Evolutionary conservation across 495 filamentous ascomycete genomes (phyloP).

Genomic region (Hypomontagnella monticulosa): DNA sequence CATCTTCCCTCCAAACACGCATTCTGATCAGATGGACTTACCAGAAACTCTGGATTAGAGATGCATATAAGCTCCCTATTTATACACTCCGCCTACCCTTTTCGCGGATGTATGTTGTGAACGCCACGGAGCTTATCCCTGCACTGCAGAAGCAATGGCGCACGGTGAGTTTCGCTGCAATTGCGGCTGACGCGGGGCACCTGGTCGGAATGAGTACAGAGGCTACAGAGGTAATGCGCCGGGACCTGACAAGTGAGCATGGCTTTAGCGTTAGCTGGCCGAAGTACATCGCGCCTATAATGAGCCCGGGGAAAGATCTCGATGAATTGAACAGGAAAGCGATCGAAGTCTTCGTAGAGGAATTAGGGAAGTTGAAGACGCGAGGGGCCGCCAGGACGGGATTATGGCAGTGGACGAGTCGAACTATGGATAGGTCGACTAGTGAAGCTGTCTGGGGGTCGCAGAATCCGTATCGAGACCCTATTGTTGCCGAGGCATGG

Average conservation of each 20-base stretch:
- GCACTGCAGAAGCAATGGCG: background rate
- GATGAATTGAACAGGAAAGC: background rate
- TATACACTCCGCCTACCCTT: background rate
- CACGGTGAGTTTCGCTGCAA: background rate
- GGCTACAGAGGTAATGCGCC: no score
- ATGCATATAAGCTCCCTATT: slow-evolving; percentile 18
- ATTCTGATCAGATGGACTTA: background rate
- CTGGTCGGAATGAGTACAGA: background rate
- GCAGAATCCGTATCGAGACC: slow-evolving; percentile 3
- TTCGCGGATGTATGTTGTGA: background rate
- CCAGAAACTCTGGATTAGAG: slow-evolving; percentile 12
- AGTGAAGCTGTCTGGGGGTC: background rate
- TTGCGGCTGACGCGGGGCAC: background rate
- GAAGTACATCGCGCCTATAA: no score
- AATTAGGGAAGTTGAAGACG: background rate
- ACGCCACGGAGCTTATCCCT: background rate
- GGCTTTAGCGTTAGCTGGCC: no score
- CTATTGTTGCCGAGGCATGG: background rate
- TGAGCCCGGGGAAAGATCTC: background rate
- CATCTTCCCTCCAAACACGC: background rate
- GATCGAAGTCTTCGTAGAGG: background rate
- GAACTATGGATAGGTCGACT: background rate
- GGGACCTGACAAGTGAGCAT: no score
- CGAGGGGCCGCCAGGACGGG: background rate
- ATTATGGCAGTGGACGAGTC: background rate